Evolutionary conservation across 1,139 yeast species (phyloP).

Genomic region (Taiozyma sp.): DNA sequence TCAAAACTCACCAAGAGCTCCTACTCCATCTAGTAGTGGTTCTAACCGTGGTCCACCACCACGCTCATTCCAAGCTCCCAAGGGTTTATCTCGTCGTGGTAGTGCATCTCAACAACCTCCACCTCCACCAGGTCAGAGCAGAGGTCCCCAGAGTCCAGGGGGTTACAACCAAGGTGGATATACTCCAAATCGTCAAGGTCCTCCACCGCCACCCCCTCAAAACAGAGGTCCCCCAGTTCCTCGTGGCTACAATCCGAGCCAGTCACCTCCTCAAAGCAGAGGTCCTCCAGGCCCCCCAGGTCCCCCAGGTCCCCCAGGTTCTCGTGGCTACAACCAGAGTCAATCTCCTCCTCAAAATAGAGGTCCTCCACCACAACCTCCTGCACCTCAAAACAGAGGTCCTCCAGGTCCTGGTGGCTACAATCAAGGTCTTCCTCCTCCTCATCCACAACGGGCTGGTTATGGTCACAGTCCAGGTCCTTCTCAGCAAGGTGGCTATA

Average conservation of each 20-base stretch:
- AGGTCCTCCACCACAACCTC: not conserved
- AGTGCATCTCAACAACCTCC: not conserved
- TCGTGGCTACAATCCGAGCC: not conserved
- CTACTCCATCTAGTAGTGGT: not conserved
- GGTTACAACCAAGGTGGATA: not conserved
- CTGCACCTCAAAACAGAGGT: not conserved
- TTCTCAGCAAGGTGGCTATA: not conserved
- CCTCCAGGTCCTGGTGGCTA: not conserved
- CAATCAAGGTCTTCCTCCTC: not conserved
- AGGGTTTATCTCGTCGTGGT: constrained; percentile 1
- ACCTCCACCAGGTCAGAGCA: not conserved
- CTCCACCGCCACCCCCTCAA: not conserved
- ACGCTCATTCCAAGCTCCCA: constrained; percentile 1
- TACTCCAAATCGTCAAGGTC: not conserved
- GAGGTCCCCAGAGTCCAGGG: not conserved
- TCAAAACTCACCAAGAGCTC: not conserved
- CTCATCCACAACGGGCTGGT: constrained; percentile 1
- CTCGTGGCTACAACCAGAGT: not conserved
- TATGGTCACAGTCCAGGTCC: not conserved
- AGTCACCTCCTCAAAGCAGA: not conserved
- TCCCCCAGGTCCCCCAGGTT: not conserved
- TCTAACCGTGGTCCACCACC: not conserved
- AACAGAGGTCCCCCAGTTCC: not conserved
- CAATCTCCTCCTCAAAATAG: not conserved
- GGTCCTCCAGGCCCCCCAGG: too few relatives aligned